Evolutionary conservation across 257 asterid genomes (phyloP).

Genomic region (Apocynum venetum): DNA sequence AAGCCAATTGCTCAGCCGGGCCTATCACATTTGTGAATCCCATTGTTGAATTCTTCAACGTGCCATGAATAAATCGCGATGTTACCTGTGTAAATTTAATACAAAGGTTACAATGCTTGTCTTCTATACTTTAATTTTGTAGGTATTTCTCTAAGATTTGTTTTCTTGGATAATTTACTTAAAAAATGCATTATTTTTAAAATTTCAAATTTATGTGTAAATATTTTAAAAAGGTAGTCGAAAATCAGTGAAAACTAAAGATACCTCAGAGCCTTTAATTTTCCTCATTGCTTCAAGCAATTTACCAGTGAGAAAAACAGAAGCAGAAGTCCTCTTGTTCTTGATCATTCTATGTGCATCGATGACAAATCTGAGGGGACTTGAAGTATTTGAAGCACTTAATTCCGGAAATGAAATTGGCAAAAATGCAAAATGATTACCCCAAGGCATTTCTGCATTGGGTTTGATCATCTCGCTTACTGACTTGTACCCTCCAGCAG

Average conservation of each 20-base stretch:
- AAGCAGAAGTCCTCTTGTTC: constrained; percentile 50
- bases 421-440: constrained; percentile 58
- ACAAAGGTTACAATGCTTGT: too few relatives aligned
- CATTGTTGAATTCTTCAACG: constrained; percentile 65
- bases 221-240: too few relatives aligned
- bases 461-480: constrained; percentile 62
- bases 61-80: constrained; percentile 48
- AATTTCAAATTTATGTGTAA: too few relatives aligned
- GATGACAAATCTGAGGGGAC: constrained; percentile 44
- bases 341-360: constrained; percentile 42
- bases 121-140: too few relatives aligned
- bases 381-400: constrained; percentile 1
- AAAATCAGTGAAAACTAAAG: neutral
- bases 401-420: too few relatives aligned
- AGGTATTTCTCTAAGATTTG: too few relatives aligned
- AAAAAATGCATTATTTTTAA: too few relatives aligned
- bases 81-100: too few relatives aligned
- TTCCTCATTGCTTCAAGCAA: constrained; percentile 39
- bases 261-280: constrained; percentile 59
- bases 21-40: constrained; percentile 57
- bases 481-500: constrained; percentile 52
- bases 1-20: constrained; percentile 56
- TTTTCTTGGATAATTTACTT: too few relatives aligned
- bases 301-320: constrained; percentile 39
- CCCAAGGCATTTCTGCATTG: constrained; percentile 56